Evolutionary conservation across 331 rosid genomes (phyloP).

Genomic region (Arachis monticola): DNA sequence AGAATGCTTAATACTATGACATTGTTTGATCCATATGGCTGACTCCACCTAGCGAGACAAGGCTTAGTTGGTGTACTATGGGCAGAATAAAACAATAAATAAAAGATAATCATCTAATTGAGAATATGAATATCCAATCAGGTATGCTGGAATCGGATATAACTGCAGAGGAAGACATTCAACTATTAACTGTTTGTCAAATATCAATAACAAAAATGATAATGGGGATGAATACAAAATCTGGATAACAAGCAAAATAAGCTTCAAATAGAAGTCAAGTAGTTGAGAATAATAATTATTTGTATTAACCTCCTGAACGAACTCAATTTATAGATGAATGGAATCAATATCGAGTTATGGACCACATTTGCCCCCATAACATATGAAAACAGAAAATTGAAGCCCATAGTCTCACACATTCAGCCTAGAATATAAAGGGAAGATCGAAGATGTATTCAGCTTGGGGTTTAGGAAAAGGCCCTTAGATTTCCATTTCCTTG

Average conservation of each 20-base stretch:
- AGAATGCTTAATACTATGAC: too few relatives aligned
- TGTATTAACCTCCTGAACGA: background rate
- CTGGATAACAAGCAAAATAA: background rate
- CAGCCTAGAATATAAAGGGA: background rate
- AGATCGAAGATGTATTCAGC: too few relatives aligned
- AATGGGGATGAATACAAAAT: constrained; percentile 2
- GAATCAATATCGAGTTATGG: background rate
- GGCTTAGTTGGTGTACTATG: too few relatives aligned
- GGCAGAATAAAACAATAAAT: constrained; percentile 8
- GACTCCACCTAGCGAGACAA: too few relatives aligned
- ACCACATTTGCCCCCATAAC: background rate
- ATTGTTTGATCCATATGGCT: too few relatives aligned
- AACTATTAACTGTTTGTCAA: background rate
- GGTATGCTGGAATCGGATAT: background rate
- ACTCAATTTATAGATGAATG: constrained; percentile 22
- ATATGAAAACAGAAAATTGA: constrained; percentile 4
- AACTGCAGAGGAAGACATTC: background rate
- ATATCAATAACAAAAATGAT: background rate
- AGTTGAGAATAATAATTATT: constrained; percentile 8
- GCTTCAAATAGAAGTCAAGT: constrained; percentile 12
- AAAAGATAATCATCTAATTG: background rate
- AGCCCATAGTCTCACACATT: constrained; percentile 8
- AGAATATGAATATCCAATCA: constrained; percentile 8
- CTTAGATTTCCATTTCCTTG: constrained; percentile 4
- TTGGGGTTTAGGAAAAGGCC: background rate